A percentile compares a stretch with the other conserved stretches of the same genome.
These are phyloP conservation scores for Meira miltonrushii DNA, from an alignment of 1,284 basidiomycete species.

Conservation along the genomic window DNA sequence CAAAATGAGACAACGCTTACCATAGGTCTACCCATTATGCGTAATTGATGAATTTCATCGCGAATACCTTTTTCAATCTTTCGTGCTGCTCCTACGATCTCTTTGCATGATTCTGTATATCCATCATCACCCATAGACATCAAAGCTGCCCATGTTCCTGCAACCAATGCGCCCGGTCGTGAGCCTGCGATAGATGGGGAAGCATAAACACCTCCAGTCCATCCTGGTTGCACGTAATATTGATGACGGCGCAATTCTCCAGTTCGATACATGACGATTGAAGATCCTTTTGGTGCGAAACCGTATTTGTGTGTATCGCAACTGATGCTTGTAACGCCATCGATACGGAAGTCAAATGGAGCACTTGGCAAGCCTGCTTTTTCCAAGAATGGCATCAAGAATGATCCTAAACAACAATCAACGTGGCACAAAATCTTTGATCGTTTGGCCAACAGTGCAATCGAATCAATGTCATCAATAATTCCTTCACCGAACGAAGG, in stretches of 20 bases:
- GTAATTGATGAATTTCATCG: constrained; percentile 66
- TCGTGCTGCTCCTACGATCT: constrained; percentile 72
- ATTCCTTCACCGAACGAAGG: constrained; percentile 62
- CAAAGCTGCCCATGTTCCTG: constrained; percentile 93
- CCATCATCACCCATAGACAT: constrained; percentile 86
- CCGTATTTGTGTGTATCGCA: constrained; percentile 53
- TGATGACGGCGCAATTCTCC: constrained; percentile 42
- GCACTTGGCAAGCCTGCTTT: constrained; percentile 41
- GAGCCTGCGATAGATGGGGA: constrained; percentile 37
- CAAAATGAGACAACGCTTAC: constrained; percentile 87
- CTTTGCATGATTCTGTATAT: constrained; percentile 79
- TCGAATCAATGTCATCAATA: constrained; percentile 73
- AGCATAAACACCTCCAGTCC: constrained; percentile 52
- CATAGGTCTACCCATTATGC: constrained; percentile 79
- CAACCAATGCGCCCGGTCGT: constrained; percentile 85
- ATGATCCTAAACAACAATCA: constrained; percentile 53
- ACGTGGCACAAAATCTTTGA: constrained; percentile 84
- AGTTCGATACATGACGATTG: constrained; percentile 42
- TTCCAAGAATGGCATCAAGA: constrained; percentile 49
- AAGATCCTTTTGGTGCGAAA: constrained; percentile 49
- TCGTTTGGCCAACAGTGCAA: constrained; percentile 69
- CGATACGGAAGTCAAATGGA: constrained; percentile 50
- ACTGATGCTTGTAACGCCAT: constrained; percentile 47
- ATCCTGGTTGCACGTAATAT: constrained; percentile 50
- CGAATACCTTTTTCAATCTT: constrained; percentile 65